Percentiles rank a stretch among this genome's conserved stretches.
Evolutionary conservation across 345 rosid species (phyloP).

Genomic region (Anastatica hierochuntica): DNA sequence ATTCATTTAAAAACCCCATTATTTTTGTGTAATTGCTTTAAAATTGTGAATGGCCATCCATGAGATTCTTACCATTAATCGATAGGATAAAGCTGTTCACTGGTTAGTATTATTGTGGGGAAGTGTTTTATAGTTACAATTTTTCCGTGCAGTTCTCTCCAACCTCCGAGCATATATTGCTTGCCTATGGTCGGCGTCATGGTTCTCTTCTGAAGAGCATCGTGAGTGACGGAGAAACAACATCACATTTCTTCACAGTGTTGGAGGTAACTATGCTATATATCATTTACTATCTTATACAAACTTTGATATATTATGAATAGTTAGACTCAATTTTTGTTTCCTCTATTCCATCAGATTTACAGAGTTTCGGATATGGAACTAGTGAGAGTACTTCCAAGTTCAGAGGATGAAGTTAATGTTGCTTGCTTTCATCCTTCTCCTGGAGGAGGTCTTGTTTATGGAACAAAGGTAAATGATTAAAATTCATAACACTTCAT

Average conservation of each 20-base stretch:
- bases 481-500: background rate
- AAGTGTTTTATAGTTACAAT: background rate
- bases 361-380: constrained; percentile 93
- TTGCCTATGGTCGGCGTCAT: constrained; percentile 96
- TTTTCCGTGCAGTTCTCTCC: constrained; percentile 85
- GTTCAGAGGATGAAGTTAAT: constrained; percentile 96
- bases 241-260: constrained; percentile 80
- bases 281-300: too few relatives aligned
- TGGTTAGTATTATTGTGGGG: background rate
- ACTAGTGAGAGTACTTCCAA: constrained; percentile 82
- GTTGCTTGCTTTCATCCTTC: constrained; percentile 96
- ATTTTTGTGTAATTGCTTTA: too few relatives aligned
- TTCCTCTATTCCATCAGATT: too few relatives aligned
- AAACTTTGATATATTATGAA: too few relatives aligned
- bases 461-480: constrained; percentile 73
- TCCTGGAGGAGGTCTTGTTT: constrained; percentile 74
- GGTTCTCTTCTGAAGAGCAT: constrained; percentile 82
- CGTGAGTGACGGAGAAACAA: constrained; percentile 73
- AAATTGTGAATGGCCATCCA: too few relatives aligned
- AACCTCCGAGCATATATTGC: constrained; percentile 83
- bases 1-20: too few relatives aligned
- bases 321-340: too few relatives aligned
- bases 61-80: too few relatives aligned
- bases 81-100: too few relatives aligned
- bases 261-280: constrained; percentile 54